Evolutionary conservation across 139 green algal species (phyloP), one percentile per base, ranked within the genome.

Genomic region (Chlorella sp.): DNA sequence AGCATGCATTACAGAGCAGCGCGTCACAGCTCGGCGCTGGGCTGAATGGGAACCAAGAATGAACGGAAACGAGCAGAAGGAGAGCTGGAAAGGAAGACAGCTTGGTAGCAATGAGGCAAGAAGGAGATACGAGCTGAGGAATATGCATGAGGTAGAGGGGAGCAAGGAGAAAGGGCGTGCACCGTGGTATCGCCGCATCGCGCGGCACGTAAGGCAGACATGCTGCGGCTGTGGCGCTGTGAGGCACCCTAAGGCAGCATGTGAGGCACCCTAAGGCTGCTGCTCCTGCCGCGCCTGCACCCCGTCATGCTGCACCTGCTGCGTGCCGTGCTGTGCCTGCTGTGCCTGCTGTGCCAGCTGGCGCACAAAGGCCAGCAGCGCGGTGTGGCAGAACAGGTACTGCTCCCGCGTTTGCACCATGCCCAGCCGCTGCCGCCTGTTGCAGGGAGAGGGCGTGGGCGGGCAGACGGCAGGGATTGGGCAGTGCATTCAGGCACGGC

Each of bases 351-450:
- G 34, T 18, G 57, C 74, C 62, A 84, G 81, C 38, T 74, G 71
- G 28, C 81, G 56, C 57, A 81, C 71, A 51, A 87, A 73, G 71
- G 78, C 36, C n/a, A 81, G 47, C 76, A 96, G 83, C 34, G 89
- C 91, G 63, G 88, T 87, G 86, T 96, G 95, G 74, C 93, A 93
- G 74, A 97, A 97, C 3, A 86, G 57, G 74, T 96, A 97, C 88
- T 98, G 95, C 30, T 96, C 92, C 32, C 87, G 39, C 16, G 95
- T 98, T 89, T 98, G 96, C 69, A 98, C 96, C 93, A 97, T 98
- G 83, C 95, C 95, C 36, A 85, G 75, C 34, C 96, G 91, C 90
- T 98, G 94, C 62, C 86, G 74, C 12, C 96, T 91, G 69, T 98
- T 79, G 41, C 11, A 0, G 57, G 32, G 62, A 68, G 62, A 32